These are phyloP conservation scores for Paxillus ammoniavirescens DNA, from an alignment of 768 basidiomycete species.

Conservation along the genomic window DNA sequence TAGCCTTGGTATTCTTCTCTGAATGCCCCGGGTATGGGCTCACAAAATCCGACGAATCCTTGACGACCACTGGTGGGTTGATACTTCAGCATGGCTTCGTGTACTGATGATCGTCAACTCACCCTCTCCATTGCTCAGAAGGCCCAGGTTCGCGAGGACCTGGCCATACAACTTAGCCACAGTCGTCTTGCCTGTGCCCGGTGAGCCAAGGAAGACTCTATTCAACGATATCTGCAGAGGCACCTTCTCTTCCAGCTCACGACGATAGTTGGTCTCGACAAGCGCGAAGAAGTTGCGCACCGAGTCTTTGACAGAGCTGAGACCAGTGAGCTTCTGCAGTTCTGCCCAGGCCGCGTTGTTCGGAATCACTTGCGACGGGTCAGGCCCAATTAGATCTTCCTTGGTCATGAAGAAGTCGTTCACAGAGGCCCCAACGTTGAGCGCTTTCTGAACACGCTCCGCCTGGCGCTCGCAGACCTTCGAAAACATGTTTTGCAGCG, in stretches of 20 bases:
- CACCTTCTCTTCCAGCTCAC: conserved; percentile 56
- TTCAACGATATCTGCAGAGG: conserved; percentile 58
- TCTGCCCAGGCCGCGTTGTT: conserved; percentile 50
- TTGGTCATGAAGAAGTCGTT: conserved; percentile 51
- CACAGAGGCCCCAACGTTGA: conserved; percentile 35
- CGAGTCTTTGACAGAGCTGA: conserved; percentile 54
- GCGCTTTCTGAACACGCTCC: conserved; percentile 41
- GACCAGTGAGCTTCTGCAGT: conserved; percentile 52
- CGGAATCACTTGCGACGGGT: conserved; percentile 49
- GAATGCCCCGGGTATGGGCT: conserved; percentile 58
- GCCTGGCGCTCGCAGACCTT: conserved; percentile 54
- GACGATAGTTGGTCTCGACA: conserved; percentile 53
- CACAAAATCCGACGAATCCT: conserved; percentile 71
- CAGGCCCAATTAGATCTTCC: conserved; percentile 65
- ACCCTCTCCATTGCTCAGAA: conserved; percentile 76
- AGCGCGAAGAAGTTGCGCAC: conserved; percentile 46
- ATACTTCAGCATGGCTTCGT: neutral
- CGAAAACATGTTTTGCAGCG: conserved; percentile 49
- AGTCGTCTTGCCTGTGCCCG: conserved; percentile 72
- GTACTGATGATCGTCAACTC: neutral
- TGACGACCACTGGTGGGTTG: conserved; percentile 48
- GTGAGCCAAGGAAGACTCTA: conserved; percentile 63
- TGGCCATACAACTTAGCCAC: conserved; percentile 67
- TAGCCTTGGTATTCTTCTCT: conserved; percentile 62
- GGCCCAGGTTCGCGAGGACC: conserved; percentile 55